Evolutionary conservation across 208 protist genomes (phyloP).

Genomic region (Trypanosoma melophagium): DNA sequence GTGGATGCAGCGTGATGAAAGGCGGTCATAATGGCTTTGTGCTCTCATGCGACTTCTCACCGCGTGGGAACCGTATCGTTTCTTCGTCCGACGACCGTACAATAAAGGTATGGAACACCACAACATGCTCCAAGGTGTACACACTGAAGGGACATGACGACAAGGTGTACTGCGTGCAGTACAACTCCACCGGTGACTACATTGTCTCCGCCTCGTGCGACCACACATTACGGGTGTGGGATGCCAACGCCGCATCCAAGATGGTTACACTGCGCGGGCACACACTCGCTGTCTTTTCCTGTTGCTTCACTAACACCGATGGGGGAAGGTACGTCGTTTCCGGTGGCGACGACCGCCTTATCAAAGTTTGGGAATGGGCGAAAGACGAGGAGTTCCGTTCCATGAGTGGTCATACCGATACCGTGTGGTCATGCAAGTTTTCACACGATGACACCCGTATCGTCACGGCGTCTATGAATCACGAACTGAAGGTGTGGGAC

Average conservation of each 20-base stretch:
- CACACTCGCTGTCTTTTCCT: slow-evolving; percentile 79
- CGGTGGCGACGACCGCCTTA: slow-evolving; percentile 76
- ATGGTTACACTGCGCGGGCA: slow-evolving; percentile 69
- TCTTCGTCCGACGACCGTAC: slow-evolving; percentile 75
- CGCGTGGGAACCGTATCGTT: slow-evolving; percentile 76
- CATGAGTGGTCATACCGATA: slow-evolving; percentile 75
- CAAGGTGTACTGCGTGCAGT: slow-evolving; percentile 44
- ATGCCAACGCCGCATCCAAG: slow-evolving; percentile 59
- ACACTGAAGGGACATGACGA: slow-evolving; percentile 53
- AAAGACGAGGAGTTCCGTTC: slow-evolving; percentile 55
- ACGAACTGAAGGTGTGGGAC: slow-evolving; percentile 84
- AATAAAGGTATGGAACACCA: slow-evolving; percentile 82
- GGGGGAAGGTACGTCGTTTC: slow-evolving; percentile 75
- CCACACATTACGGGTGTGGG: slow-evolving; percentile 81
- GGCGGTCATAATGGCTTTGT: slow-evolving; percentile 89
- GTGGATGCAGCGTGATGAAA: slow-evolving; percentile 73
- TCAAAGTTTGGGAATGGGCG: slow-evolving; percentile 88
- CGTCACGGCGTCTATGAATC: slow-evolving; percentile 82
- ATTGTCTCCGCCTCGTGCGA: slow-evolving; percentile 77
- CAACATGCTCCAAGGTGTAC: slow-evolving; percentile 59
- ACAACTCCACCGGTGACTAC: slow-evolving; percentile 32
- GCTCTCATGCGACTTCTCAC: slow-evolving; percentile 86
- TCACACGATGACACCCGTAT: slow-evolving; percentile 70
- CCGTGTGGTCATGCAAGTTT: slow-evolving; percentile 79
- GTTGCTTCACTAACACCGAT: slow-evolving; percentile 76